Evolutionary conservation across 768 basidiomycete genomes (phyloP).

Genomic region (Rhizopogon rudus): DNA sequence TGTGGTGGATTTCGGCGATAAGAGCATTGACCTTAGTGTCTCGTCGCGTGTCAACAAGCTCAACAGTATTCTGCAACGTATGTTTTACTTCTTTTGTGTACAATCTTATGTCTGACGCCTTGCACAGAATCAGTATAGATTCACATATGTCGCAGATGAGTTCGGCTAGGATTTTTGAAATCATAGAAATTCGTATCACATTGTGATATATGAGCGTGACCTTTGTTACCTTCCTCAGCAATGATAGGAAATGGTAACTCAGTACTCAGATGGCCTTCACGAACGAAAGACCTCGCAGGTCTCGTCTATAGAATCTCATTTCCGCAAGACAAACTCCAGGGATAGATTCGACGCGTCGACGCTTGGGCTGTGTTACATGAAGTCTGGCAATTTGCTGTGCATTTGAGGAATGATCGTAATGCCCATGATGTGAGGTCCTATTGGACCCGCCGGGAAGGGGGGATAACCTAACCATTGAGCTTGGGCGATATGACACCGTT

Average conservation of each 20-base stretch:
- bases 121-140: background rate
- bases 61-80: constrained; percentile 83
- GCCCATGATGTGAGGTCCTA: constrained; percentile 67
- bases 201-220: constrained; percentile 52
- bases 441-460: no score
- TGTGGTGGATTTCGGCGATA: constrained; percentile 96
- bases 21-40: constrained; percentile 95
- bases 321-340: constrained; percentile 81
- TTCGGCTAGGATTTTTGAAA: constrained; percentile 32
- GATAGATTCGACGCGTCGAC: constrained; percentile 24
- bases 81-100: constrained; percentile 21
- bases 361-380: constrained; percentile 74
- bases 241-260: background rate
- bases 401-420: constrained; percentile 76
- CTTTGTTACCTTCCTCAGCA: background rate
- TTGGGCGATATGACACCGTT: no score
- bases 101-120: background rate
- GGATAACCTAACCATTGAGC: no score
- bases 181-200: constrained; percentile 88
- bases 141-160: background rate
- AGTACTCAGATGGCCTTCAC: constrained; percentile 53
- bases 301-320: constrained; percentile 84
- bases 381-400: constrained; percentile 91
- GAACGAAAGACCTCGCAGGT: constrained; percentile 92
- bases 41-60: constrained; percentile 92